These are phyloP conservation scores for Acanthamoeba royreba DNA, from an alignment of 208 protist species.

Conservation along the genomic window DNA sequence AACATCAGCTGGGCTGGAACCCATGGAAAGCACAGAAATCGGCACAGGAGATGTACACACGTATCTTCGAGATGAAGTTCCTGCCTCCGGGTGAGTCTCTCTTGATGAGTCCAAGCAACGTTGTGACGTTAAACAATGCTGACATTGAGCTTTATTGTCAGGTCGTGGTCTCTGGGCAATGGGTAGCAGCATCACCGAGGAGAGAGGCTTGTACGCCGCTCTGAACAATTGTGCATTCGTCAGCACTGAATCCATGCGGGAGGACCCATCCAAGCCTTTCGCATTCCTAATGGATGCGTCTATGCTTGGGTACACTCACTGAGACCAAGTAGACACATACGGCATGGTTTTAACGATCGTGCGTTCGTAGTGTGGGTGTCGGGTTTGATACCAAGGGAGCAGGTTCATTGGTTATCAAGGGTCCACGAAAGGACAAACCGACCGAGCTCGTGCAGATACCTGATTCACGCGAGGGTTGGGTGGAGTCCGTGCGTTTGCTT, in stretches of 20 bases:
- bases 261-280: constrained; percentile 73
- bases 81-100: constrained; percentile 74
- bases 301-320: constrained; percentile 75
- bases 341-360: neutral
- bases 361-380: constrained; percentile 72
- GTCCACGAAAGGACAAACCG: neutral
- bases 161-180: constrained; percentile 82
- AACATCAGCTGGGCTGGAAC: constrained; percentile 62
- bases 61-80: constrained; percentile 86
- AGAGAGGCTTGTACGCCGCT: constrained; percentile 77
- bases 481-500: constrained; percentile 71
- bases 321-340: neutral
- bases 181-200: constrained; percentile 78
- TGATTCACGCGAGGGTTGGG: constrained; percentile 78
- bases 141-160: neutral
- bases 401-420: constrained; percentile 47
- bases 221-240: constrained; percentile 85
- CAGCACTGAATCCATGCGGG: constrained; percentile 55
- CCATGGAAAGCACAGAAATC: constrained; percentile 34
- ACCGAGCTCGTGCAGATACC: constrained; percentile 45
- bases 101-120: neutral
- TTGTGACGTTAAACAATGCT: neutral
- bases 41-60: constrained; percentile 79
- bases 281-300: constrained; percentile 83
- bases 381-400: constrained; percentile 83